These are phyloP conservation scores for Pseudocercospora cruenta DNA, from an alignment of 2,329 filamentous ascomycete species.

Conservation along the genomic window DNA sequence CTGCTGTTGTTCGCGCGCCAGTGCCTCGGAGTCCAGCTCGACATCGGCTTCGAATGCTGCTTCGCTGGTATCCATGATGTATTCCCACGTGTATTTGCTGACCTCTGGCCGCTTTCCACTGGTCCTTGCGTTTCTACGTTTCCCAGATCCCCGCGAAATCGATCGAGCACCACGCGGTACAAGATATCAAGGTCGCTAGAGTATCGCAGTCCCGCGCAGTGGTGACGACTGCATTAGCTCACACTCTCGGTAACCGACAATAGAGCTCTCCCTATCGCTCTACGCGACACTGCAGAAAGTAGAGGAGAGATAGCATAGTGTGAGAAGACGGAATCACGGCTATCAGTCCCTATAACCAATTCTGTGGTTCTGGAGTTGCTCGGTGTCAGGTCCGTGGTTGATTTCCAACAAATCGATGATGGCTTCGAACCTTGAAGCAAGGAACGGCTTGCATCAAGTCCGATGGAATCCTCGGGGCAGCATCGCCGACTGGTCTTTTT, in stretches of 20 bases:
- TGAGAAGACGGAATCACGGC: neutral
- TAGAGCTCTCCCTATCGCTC: neutral
- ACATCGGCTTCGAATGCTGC: constrained; percentile 39
- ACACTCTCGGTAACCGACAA: neutral
- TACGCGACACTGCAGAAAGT: neutral
- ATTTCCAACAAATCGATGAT: constrained; percentile 7
- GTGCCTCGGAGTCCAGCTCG: constrained; percentile 34
- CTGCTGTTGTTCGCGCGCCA: constrained; percentile 22
- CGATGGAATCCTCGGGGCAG: neutral
- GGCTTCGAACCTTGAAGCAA: neutral
- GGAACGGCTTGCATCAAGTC: neutral
- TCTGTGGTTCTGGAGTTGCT: neutral
- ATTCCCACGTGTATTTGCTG: constrained; percentile 6
- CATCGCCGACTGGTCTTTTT: neutral
- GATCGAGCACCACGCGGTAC: neutral
- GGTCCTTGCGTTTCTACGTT: neutral
- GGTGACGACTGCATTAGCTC: constrained; percentile 1
- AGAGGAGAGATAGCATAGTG: neutral
- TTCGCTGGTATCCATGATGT: constrained; percentile 37
- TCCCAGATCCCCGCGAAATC: neutral
- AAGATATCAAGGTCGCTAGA: neutral
- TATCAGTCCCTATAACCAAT: neutral
- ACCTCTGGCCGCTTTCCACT: neutral
- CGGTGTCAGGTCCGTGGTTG: neutral
- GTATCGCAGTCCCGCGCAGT: constrained; percentile 1